phyloP scores from a whole-genome alignment of 441 rosid genomes.

The Hypseocharis bilobata region DNA sequence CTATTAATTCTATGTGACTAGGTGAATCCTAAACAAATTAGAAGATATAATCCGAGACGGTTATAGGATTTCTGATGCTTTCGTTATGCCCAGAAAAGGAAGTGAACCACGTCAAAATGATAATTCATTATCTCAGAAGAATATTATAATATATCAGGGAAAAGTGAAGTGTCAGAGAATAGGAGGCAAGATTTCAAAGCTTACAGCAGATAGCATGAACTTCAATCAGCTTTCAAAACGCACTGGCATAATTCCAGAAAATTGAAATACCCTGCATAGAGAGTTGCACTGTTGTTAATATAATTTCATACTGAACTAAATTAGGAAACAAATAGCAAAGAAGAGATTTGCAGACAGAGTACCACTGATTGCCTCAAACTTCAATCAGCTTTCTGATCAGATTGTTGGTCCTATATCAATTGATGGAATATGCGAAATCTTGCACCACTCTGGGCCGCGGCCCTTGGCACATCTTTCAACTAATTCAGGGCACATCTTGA shows the following conservation, averaged over 20 bases:
- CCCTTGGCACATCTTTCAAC: conserved; percentile 15
- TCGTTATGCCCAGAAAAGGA: neutral
- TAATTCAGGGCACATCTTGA: conserved; percentile 1
- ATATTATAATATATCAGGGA: too few relatives aligned
- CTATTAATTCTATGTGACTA: too few relatives aligned
- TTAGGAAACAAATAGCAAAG: neutral
- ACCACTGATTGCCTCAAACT: neutral
- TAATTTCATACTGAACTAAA: too few relatives aligned
- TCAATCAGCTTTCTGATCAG: conserved; percentile 3
- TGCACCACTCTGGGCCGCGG: conserved; percentile 24
- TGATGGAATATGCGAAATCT: conserved; percentile 18
- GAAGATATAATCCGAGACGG: too few relatives aligned
- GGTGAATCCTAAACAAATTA: too few relatives aligned
- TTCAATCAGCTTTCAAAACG: neutral
- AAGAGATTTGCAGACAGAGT: neutral
- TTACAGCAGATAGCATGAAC: neutral
- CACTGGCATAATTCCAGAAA: neutral
- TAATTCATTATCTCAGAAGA: neutral
- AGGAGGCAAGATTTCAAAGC: neutral
- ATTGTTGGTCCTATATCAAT: neutral
- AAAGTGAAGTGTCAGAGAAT: too few relatives aligned
- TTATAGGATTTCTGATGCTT: too few relatives aligned
- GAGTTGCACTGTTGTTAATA: neutral
- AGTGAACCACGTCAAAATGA: neutral
- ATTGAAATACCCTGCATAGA: neutral